Conservation (phyloP, 331 rosid genomes). For the Rosa hybrid region DNA sequence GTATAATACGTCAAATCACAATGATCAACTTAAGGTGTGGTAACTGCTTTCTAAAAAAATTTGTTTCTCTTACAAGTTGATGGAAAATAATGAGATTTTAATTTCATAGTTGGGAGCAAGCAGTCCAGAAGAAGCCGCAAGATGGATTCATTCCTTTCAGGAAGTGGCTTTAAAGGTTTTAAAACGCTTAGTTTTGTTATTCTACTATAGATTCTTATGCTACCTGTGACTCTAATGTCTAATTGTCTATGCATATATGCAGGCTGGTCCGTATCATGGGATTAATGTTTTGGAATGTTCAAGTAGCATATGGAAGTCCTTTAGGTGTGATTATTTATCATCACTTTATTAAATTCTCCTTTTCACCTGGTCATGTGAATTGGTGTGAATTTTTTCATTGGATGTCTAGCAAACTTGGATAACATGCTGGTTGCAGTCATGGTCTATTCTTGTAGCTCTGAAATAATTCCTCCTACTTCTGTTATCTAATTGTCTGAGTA, state of each 20-base stretch:
- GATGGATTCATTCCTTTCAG: conserved; percentile 84
- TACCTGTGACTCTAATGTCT: conserved; percentile 27
- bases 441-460: conserved; percentile 10
- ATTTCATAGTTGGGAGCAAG: conserved; percentile 78
- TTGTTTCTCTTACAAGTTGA: conserved; percentile 9
- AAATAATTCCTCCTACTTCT: conserved; percentile 1
- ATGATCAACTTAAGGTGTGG: conserved; percentile 72
- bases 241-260: conserved; percentile 20
- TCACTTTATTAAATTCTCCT: conserved; percentile 16
- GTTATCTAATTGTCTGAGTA: conserved; percentile 19
- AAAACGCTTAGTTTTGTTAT: conserved; percentile 13
- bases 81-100: conserved; percentile 19
- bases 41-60: neutral
- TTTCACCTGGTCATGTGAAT: neutral
- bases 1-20: conserved; percentile 72
- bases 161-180: conserved; percentile 69
- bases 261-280: conserved; percentile 59
- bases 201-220: conserved; percentile 16
- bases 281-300: conserved; percentile 52
- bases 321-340: conserved; percentile 48
- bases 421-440: neutral
- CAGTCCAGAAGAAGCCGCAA: conserved; percentile 88
- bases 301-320: conserved; percentile 74
- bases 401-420: neutral
- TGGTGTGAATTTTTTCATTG: neutral